Conservation (phyloP, 805 yeast species). For the Cephaloascus fragrans region DNA sequence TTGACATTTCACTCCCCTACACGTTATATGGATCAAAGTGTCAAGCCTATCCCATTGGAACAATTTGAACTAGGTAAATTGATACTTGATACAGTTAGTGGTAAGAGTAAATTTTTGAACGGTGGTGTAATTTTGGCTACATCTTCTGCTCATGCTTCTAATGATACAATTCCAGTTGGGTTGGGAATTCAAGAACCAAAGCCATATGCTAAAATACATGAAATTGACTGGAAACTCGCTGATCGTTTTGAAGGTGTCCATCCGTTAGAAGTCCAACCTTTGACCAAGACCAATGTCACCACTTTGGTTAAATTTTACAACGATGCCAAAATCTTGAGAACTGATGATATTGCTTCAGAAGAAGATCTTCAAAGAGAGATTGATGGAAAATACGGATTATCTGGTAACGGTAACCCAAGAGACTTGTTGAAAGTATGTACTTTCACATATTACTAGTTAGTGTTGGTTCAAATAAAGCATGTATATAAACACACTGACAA, state of each 20-base stretch:
- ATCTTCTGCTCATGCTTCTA: slow-evolving; percentile 40
- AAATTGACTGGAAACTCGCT: slow-evolving; percentile 50
- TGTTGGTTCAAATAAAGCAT: too few relatives aligned
- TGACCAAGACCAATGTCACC: slow-evolving; percentile 16
- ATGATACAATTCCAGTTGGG: slow-evolving; percentile 51
- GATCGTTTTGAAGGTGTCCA: slow-evolving; percentile 20
- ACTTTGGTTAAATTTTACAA: slow-evolving; percentile 13
- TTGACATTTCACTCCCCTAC: slow-evolving; percentile 46
- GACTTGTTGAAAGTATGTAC: slow-evolving; percentile 33
- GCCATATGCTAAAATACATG: slow-evolving; percentile 39
- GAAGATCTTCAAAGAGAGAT: slow-evolving; percentile 23
- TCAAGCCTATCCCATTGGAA: slow-evolving; percentile 45
- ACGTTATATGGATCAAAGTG: slow-evolving; percentile 47
- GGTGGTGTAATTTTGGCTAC: slow-evolving; percentile 65
- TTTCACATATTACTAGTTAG: slow-evolving; percentile 17
- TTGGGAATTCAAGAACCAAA: slow-evolving; percentile 42
- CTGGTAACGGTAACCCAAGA: slow-evolving; percentile 63
- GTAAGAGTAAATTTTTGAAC: slow-evolving; percentile 36
- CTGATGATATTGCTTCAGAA: slow-evolving; percentile 28
- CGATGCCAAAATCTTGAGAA: slow-evolving; percentile 29
- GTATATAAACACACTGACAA: too few relatives aligned
- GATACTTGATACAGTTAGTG: slow-evolving; percentile 44
- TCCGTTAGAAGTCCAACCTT: slow-evolving; percentile 8
- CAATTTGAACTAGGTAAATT: slow-evolving; percentile 57
- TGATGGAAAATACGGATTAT: slow-evolving; percentile 39